Evolutionary conservation across 306 rosid species (phyloP).

Genomic region (Cucurbita argyrosperma): DNA sequence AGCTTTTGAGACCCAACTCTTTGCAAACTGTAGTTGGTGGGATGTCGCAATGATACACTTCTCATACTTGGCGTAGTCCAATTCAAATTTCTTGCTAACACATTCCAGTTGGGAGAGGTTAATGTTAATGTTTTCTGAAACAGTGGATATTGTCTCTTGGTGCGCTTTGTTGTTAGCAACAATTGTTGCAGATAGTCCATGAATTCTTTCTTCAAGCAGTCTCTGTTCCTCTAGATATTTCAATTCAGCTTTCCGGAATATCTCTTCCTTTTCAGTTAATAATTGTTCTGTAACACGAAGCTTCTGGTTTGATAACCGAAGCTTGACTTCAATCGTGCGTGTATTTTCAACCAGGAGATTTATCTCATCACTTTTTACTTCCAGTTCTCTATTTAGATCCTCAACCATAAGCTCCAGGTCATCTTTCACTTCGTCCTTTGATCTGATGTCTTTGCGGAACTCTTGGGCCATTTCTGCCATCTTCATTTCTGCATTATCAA

Average conservation of each 20-base stretch:
- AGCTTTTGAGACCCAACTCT: slow-evolving; percentile 31
- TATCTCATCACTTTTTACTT: slow-evolving; percentile 55
- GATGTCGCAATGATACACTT: slow-evolving; percentile 26
- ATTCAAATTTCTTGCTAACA: slow-evolving; percentile 27
- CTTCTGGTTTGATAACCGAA: slow-evolving; percentile 94
- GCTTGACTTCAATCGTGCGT: slow-evolving; percentile 65
- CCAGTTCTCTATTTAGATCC: slow-evolving; percentile 62
- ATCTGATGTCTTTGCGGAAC: slow-evolving; percentile 21
- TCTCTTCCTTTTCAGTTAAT: slow-evolving; percentile 68
- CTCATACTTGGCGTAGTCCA: slow-evolving; percentile 19
- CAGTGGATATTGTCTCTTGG: slow-evolving; percentile 21
- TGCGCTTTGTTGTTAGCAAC: slow-evolving; percentile 42
- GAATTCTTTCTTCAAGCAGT: slow-evolving; percentile 45
- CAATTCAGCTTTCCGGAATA: slow-evolving; percentile 38
- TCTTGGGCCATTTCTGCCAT: slow-evolving; percentile 34
- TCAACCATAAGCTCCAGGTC: slow-evolving; percentile 52
- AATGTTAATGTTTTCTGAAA: slow-evolving; percentile 22
- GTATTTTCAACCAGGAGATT: slow-evolving; percentile 36
- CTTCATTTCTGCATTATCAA: slow-evolving; percentile 43
- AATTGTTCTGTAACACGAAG: slow-evolving; percentile 87
- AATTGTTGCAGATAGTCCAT: slow-evolving; percentile 29
- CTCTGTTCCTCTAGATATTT: slow-evolving; percentile 45
- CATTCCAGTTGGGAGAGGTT: slow-evolving; percentile 33
- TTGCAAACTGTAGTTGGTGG: slow-evolving; percentile 37
- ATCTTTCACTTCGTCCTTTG: slow-evolving; percentile 40